Percentiles rank a stretch among this genome's conserved stretches.
Evolutionary conservation across 2,329 filamentous ascomycete species (phyloP).

Genomic region (Parastagonospora nodorum): DNA sequence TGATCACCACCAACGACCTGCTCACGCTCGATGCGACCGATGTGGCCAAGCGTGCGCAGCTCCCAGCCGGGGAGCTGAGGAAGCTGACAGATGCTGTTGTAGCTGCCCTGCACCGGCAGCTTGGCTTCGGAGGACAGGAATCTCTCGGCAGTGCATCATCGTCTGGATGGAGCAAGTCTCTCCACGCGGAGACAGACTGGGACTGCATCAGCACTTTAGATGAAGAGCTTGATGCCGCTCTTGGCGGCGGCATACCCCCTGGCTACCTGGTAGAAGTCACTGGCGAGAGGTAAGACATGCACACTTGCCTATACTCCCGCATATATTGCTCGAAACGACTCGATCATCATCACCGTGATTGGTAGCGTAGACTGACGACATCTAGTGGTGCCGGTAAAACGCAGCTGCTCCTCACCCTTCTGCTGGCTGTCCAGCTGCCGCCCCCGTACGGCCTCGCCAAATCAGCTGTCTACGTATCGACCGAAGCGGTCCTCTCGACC

Average conservation of each 20-base stretch:
- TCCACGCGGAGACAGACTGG: conserved; percentile 47
- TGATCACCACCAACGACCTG: conserved; percentile 80
- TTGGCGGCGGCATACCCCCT: conserved; percentile 80
- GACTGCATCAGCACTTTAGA: conserved; percentile 80
- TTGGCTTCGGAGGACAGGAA: conserved; percentile 49
- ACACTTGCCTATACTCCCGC: not conserved
- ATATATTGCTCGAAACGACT: conserved; percentile 9
- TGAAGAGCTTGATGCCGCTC: conserved; percentile 67
- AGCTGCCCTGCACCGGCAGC: conserved; percentile 68
- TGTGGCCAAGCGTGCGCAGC: conserved; percentile 81
- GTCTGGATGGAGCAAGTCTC: conserved; percentile 11
- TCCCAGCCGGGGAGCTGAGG: conserved; percentile 80
- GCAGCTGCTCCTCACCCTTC: conserved; percentile 83
- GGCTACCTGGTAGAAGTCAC: conserved; percentile 87
- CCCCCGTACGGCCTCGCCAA: conserved; percentile 71
- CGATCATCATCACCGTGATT: conserved; percentile 5
- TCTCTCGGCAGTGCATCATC: conserved; percentile 19
- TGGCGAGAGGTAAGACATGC: conserved; percentile 71
- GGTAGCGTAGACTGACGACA: conserved; percentile 9
- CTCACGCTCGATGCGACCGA: conserved; percentile 82
- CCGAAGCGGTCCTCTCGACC: conserved; percentile 84
- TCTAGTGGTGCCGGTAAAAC: conserved; percentile 87
- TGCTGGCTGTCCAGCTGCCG: conserved; percentile 83
- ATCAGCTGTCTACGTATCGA: conserved; percentile 90
- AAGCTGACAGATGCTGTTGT: conserved; percentile 72